Percentiles rank a stretch among this genome's conserved stretches.
phyloP scores from a whole-genome alignment of 768 basidiomycete species.

The Tulasnella sp. region DNA sequence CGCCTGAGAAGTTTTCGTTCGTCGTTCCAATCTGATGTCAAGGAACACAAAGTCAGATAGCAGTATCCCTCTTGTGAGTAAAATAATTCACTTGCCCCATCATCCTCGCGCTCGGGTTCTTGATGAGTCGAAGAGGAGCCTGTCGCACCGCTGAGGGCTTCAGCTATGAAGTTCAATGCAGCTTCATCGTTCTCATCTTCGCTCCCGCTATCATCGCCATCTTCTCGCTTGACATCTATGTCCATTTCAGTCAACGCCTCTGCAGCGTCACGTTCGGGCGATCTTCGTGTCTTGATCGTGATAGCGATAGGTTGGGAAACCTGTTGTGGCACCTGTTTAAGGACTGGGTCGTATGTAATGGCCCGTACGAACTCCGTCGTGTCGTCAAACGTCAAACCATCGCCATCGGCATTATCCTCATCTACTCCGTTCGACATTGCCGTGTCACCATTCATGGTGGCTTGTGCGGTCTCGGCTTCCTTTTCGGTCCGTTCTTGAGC shows the following conservation, averaged over 20 bases:
- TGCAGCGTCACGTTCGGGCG: conserved; percentile 15
- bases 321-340: conserved; percentile 23
- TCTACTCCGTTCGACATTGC: conserved; percentile 40
- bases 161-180: conserved; percentile 68
- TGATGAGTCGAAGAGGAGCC: conserved; percentile 19
- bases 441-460: conserved; percentile 24
- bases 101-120: conserved; percentile 27
- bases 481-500: conserved; percentile 48
- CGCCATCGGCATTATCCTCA: conserved; percentile 31
- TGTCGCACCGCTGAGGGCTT: conserved; percentile 49
- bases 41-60: background rate
- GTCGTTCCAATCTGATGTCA: conserved; percentile 47
- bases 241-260: conserved; percentile 45
- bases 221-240: conserved; percentile 67
- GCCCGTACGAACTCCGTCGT: conserved; percentile 93
- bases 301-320: conserved; percentile 23
- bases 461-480: conserved; percentile 28
- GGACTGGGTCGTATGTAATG: conserved; percentile 54
- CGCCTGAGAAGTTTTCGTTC: conserved; percentile 62
- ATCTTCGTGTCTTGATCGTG: conserved; percentile 24
- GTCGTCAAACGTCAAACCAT: conserved; percentile 81
- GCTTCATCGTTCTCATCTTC: conserved; percentile 48
- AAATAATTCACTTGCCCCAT: conserved; percentile 24
- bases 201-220: conserved; percentile 39
- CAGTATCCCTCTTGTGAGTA: background rate